Evolutionary conservation across 345 rosid species (phyloP), one percentile per base, ranked within the genome.

Genomic region (Geranium rotundifolium): DNA sequence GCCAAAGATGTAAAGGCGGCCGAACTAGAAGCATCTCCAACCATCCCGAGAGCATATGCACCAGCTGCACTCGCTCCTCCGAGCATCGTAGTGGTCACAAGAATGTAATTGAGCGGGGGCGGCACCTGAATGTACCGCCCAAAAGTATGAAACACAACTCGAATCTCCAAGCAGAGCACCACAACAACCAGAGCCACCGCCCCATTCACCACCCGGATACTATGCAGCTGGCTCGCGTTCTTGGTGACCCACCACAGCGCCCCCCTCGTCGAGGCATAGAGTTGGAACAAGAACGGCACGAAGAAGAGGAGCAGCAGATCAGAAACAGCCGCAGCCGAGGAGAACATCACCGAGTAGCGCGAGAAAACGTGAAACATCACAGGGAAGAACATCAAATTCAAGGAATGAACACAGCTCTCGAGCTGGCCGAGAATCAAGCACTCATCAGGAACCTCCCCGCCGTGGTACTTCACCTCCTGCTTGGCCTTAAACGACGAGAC

Each of bases 81-180:
- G 58, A 95, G 96, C 97, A 95, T 69, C 1, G 95, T 81, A 68
- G 65, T 65, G 13, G 97, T 95, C 60, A 95, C 97, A 67, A 95
- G 82, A 66, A 93, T 77, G 77, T 90, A 93, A 65, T 85, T 95
- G 62, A 84, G 70, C 0, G 99, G 99, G 1, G 95, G 89, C 1
- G 96, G 97, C 59, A 95, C 89, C 77, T 95, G 99, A 72, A 95
- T 85, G 69, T 95, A 95, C 74, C 83, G 82, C 72, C 95, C 99
- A 73, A 90, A 95, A 1, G 99, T 86, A 63, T 80, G 96, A 76
- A 95, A 95, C 66, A 95, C 85, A 75, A 90, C 97, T 73, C 99
- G 81, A 70, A 88, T 70, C 89, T 95, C 99, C 80, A 95, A 84
- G 70, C 95, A 84, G 6, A 95, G 74, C 63, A 95, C 96, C 56